Evolutionary conservation across 257 asterid genomes (phyloP).

Genomic region (Fraxinus excelsior): DNA sequence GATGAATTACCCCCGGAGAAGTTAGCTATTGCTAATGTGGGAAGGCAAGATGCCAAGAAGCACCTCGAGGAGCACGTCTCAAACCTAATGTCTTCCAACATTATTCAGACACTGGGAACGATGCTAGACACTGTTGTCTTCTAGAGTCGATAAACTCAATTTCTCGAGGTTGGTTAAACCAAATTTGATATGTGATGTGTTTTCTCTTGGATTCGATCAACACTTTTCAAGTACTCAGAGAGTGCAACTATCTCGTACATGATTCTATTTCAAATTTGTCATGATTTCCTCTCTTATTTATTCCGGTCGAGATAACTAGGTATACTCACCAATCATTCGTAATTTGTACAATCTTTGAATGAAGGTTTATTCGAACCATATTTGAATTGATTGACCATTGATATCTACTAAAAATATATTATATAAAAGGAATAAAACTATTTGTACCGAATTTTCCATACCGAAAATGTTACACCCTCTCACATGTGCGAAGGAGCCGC

Average conservation of each 20-base stretch:
- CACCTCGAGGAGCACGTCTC: constrained; percentile 80
- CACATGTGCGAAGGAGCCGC: no score
- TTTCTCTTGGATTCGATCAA: not conserved
- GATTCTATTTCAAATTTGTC: constrained; percentile 10
- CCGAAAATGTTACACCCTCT: no score
- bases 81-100: constrained; percentile 73
- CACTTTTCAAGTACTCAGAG: not conserved
- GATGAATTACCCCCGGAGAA: constrained; percentile 58
- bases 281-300: constrained; percentile 13
- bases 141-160: constrained; percentile 25
- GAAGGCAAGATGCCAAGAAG: constrained; percentile 84
- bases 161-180: not conserved
- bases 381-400: no score
- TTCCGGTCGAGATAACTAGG: not conserved
- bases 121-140: constrained; percentile 79
- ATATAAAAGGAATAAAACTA: no score
- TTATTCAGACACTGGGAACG: constrained; percentile 71
- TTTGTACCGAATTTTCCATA: no score
- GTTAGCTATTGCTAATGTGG: constrained; percentile 79
- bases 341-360: no score
- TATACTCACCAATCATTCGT: no score
- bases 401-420: no score
- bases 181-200: not conserved
- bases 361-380: no score
- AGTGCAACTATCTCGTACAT: not conserved